Conservation (phyloP, 306 rosid genomes). For the Prunus campanulata region DNA sequence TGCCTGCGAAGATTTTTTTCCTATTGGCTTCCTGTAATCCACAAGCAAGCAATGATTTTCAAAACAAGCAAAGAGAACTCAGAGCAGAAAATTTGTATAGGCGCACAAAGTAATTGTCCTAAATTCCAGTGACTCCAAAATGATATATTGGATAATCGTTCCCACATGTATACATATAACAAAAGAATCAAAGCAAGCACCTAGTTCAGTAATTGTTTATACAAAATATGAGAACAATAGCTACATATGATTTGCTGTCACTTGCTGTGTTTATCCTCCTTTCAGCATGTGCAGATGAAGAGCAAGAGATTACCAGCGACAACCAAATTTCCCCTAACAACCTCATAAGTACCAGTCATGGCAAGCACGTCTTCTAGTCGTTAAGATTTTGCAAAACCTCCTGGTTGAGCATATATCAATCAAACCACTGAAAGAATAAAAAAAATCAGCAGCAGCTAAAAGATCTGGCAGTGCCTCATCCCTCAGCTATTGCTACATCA, state of each 20-base stretch:
- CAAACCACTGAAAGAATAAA: slow-evolving; percentile 34
- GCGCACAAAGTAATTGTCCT: background rate
- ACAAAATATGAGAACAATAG: background rate
- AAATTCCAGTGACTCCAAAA: background rate
- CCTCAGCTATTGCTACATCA: slow-evolving; percentile 37
- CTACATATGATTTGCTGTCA: slow-evolving; percentile 9
- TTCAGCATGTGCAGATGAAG: slow-evolving; percentile 1
- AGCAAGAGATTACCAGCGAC: slow-evolving; percentile 1
- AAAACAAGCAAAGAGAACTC: background rate
- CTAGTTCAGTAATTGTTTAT: slow-evolving; percentile 7
- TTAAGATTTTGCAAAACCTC: background rate
- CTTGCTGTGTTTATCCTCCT: slow-evolving; percentile 2
- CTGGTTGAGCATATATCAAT: slow-evolving; percentile 3
- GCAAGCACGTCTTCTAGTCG: background rate
- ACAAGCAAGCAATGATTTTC: background rate
- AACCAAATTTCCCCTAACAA: background rate
- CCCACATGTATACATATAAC: background rate
- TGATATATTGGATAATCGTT: slow-evolving; percentile 18
- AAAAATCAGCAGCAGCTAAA: slow-evolving; percentile 35
- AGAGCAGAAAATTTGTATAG: background rate
- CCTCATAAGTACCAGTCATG: background rate
- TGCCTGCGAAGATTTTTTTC: background rate
- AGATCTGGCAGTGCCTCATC: slow-evolving; percentile 11
- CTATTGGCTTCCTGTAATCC: background rate
- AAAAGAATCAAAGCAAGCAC: slow-evolving; percentile 14